Evolutionary conservation across 495 filamentous ascomycete genomes (phyloP).

Genomic region (Lophium mytilinum): DNA sequence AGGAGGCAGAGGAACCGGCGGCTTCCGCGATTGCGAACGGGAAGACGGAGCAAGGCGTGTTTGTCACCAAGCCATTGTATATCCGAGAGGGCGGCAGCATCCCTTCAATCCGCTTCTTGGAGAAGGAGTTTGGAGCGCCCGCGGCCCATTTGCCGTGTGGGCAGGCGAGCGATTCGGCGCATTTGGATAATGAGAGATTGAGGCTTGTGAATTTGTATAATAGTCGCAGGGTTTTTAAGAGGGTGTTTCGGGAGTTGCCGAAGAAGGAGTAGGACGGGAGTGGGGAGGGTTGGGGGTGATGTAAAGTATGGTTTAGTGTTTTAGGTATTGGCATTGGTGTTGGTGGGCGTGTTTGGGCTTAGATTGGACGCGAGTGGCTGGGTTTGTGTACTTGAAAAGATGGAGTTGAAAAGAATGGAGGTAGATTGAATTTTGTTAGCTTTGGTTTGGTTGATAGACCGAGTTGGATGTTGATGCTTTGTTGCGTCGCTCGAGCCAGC

Average conservation of each 20-base stretch:
- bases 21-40: neutral
- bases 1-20: neutral
- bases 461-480: too few species aligned
- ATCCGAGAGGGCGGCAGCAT: conserved; percentile 95
- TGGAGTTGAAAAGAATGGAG: too few species aligned
- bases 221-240: conserved; percentile 82
- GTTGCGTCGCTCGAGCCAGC: too few species aligned
- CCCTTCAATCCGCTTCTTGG: conserved; percentile 83
- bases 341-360: too few species aligned
- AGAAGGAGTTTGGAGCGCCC: conserved; percentile 87
- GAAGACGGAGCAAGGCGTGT: neutral
- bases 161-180: conserved; percentile 87
- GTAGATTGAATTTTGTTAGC: too few species aligned
- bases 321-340: too few species aligned
- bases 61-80: conserved; percentile 57
- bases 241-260: conserved; percentile 68
- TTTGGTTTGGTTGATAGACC: too few species aligned
- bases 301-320: too few species aligned
- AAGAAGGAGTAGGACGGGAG: conserved; percentile 33
- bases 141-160: conserved; percentile 93
- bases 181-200: conserved; percentile 90
- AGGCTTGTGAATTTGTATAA: conserved; percentile 81
- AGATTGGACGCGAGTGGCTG: too few species aligned
- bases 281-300: neutral
- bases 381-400: too few species aligned